Evolutionary conservation across 2,329 filamentous ascomycete genomes (phyloP), one percentile per base, ranked within the genome.

Genomic region (Aspergillus quadrilineatus): DNA sequence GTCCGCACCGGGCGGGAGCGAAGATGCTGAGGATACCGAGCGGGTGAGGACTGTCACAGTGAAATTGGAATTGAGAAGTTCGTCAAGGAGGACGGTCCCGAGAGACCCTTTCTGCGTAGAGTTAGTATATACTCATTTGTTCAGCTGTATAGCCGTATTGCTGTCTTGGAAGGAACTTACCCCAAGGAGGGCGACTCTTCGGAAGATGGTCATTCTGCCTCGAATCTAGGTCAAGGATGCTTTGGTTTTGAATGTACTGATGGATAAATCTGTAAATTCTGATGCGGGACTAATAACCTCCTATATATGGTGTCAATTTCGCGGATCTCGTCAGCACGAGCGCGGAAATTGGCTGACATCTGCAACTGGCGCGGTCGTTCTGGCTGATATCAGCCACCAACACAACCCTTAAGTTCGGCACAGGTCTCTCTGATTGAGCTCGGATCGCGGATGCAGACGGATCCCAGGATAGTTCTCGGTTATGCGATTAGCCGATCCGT

Each of bases 121-220:
- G 9, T 50, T 15, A 50, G 46, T 15, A 30, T 46, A 5, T 22
- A 4, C 2, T 4, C 22, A 22, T 3, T 22, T 22, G 22, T 4
- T 15, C 9, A 36, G 5, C 12, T 22, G 1, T 29, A 32, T 7
- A 6, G 4, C 3, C 22, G 2, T 22, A 22, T 3, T 22, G 22
- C 22, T 4, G 22, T 22, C 22, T 22, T 22, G n/a, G 30, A 17
- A 12, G 8, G 5, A 9, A 50, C 39, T 39, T 50, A 55, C 53
- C 4, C 53, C 53, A 7, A 55, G 47, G 7, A 55, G 41, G 4
- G 53, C 53, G 26, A 55, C 22, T 22, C 46, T 50, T n/a, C 50
- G 46, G 22, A 55, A 45, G 9, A 22, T 6, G n/a, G 22, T 22
- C 53, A 55, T 55, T 26, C 30, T 50, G 37, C 6, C 6, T 10